phyloP scores from a whole-genome alignment of 225 moss, liverwort and hornwort genomes.

The Straminergon stramineum region DNA sequence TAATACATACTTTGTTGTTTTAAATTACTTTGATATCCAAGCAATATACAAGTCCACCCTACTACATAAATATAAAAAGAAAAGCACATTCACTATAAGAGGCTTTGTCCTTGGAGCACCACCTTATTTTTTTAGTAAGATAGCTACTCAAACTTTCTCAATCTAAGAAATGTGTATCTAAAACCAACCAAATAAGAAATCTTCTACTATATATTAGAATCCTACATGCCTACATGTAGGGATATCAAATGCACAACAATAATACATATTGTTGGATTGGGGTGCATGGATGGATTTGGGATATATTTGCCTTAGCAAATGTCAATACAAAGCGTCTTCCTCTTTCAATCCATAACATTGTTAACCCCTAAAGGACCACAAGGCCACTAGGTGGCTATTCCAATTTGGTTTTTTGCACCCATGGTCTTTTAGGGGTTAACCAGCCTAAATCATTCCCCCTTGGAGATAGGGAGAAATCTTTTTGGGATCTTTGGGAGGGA shows the following conservation, averaged over 20 bases:
- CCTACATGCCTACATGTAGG: no score
- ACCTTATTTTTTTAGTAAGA: fast-evolving
- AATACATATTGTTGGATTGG: neutral
- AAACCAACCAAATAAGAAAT: neutral
- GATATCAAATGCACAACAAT: neutral
- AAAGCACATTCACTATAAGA: fast-evolving
- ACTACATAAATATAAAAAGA: neutral
- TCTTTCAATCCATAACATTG: neutral
- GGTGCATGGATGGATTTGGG: neutral
- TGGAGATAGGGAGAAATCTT: no score
- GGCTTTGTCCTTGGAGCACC: neutral
- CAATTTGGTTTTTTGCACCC: no score
- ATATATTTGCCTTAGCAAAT: neutral
- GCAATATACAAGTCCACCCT: fast-evolving
- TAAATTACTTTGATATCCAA: neutral
- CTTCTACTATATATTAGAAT: fast-evolving
- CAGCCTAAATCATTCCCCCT: no score
- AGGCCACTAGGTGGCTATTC: no score
- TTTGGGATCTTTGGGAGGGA: fast-evolving
- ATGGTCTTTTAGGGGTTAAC: no score
- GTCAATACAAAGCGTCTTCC: neutral
- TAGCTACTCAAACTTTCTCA: neutral
- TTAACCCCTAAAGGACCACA: no score
- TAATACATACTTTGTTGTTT: neutral
- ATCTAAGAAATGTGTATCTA: fast-evolving